These are phyloP conservation scores for Aristolochia fimbriata DNA, from an alignment of 164 flowering plant genomes.

Conservation along the genomic window DNA sequence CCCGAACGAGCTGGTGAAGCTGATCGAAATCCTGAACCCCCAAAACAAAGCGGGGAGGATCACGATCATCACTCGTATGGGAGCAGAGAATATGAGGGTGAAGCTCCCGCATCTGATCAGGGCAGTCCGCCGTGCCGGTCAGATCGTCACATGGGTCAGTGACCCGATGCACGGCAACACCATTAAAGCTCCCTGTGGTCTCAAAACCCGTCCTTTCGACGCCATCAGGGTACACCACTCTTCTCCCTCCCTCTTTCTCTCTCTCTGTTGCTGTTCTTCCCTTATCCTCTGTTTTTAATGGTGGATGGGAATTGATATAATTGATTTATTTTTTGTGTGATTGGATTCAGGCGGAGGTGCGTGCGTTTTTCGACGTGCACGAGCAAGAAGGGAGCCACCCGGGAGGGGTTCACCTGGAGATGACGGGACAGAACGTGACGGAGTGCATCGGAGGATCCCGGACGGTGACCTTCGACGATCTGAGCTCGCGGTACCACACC, in stretches of 20 bases:
- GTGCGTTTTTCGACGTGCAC: slow-evolving; percentile 89
- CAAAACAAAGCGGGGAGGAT: slow-evolving; percentile 81
- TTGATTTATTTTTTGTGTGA: no score
- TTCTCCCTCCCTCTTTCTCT: neutral
- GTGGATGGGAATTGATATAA: no score
- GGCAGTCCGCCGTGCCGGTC: slow-evolving; percentile 79
- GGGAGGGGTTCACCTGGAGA: slow-evolving; percentile 86
- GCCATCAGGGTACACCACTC: slow-evolving; percentile 87
- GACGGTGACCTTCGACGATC: slow-evolving; percentile 78
- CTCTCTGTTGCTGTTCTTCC: neutral
- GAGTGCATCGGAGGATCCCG: slow-evolving; percentile 92
- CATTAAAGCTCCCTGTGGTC: slow-evolving; percentile 93
- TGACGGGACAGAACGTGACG: slow-evolving; percentile 89
- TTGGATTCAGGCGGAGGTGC: slow-evolving; percentile 68
- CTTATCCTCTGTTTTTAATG: no score
- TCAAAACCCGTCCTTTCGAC: slow-evolving; percentile 90
- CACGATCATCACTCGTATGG: slow-evolving; percentile 76
- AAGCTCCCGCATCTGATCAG: slow-evolving; percentile 87
- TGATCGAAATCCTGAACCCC: slow-evolving; percentile 73
- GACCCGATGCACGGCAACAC: slow-evolving; percentile 99
- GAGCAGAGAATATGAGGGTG: slow-evolving; percentile 98
- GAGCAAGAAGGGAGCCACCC: slow-evolving; percentile 94
- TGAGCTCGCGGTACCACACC: slow-evolving; percentile 85
- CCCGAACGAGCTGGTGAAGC: slow-evolving; percentile 72
- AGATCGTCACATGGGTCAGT: slow-evolving; percentile 91